Evolutionary conservation across 2,329 filamentous ascomycete genomes (phyloP), one percentile per base, ranked within the genome.

Genomic region (Fusarium virguliforme): DNA sequence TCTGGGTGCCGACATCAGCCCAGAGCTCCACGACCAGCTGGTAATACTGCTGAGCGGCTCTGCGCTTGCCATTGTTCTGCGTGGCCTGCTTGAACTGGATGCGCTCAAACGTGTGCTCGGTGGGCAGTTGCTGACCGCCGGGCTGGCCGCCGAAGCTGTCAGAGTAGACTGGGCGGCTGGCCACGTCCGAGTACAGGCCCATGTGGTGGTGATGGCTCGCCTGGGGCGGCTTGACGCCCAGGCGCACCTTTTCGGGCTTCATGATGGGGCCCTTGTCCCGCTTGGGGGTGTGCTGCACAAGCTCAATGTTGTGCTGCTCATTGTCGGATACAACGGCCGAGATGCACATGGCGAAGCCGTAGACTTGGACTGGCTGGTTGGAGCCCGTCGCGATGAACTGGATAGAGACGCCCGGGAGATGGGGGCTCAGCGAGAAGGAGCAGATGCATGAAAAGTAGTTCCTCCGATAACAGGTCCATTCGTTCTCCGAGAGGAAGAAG

Each of bases 71-170:
- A 73, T 98, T 98, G 83, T 97, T 98, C 26, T 94, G 94, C 0
- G 94, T 97, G 1, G 95, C 94, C 71, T 94, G 93, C 80, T 97
- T 97, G 87, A 97, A 98, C 75, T 97, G 94, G 57, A 97, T 96
- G 10, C 95, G 90, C 78, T 97, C 94, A 78, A 97, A 98, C 0
- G 86, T 89, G 69, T 89, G 86, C 72, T 90, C 88, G 7, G 83
- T 86, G 6, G 85, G 83, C 15, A 82, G 81, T 77, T 53, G 78
- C 71, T 83, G 81, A 35, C 79, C 74, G 26, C 74, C 68, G 2
- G 74, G 62, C 32, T 78, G 76, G 30, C 71, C 59, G 28, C 66
- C 71, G 65, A 85, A 83, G 58, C 77, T 76, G 65, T 85, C 84
- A 2, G 85, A 81, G 70, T 86, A 88, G 70, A 67, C 65, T 62